A percentile compares a stretch with the other conserved stretches of the same genome.
Evolutionary conservation across 2,329 filamentous ascomycete genomes (phyloP).

Genomic region (Aureobasidium sp.): DNA sequence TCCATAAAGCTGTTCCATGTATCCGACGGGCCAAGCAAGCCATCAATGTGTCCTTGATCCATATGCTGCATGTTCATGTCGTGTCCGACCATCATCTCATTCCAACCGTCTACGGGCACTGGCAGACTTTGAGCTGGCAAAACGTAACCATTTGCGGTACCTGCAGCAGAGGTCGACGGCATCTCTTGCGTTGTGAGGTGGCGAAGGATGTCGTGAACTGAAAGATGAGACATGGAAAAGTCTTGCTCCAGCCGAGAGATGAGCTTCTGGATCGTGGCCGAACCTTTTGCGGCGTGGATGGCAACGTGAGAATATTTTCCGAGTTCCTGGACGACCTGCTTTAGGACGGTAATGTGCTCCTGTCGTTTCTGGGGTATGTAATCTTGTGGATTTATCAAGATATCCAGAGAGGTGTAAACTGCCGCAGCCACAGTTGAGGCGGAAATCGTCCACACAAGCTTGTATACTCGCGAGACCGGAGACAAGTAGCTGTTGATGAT

Average conservation of each 20-base stretch:
- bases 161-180: background rate
- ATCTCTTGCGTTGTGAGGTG: slow-evolving; percentile 2
- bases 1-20: slow-evolving; percentile 10
- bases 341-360: background rate
- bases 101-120: background rate
- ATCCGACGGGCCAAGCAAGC: background rate
- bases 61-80: background rate
- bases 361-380: background rate
- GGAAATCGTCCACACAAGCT: slow-evolving; percentile 12
- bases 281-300: slow-evolving; percentile 12
- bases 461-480: background rate
- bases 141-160: background rate
- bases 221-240: slow-evolving; percentile 3
- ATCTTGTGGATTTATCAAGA: slow-evolving; percentile 1
- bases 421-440: slow-evolving; percentile 11
- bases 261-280: background rate
- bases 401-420: slow-evolving; percentile 10
- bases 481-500: background rate
- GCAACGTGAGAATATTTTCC: background rate
- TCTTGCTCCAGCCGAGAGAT: background rate
- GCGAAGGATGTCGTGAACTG: slow-evolving; percentile 3
- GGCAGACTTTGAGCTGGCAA: background rate
- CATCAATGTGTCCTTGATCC: slow-evolving; percentile 3
- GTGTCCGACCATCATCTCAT: background rate
- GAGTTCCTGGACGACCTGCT: background rate